Percentiles rank a stretch among this genome's conserved stretches.
These are phyloP conservation scores for Pythium coloratum DNA, from an alignment of 352 stramenopile species.

Conservation along the genomic window DNA sequence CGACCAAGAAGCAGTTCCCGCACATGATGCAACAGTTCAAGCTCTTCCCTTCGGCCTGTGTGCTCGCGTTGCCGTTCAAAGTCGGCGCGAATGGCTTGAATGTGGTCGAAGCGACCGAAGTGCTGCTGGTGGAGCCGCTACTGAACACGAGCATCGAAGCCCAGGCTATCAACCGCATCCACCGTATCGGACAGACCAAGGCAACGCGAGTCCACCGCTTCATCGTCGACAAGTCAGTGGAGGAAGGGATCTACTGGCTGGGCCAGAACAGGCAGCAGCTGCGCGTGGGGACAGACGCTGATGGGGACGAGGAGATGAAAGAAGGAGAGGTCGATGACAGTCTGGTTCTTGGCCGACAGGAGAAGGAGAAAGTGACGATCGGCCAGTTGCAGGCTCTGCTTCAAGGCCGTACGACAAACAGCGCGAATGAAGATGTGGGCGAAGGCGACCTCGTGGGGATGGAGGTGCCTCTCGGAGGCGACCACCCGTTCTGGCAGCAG, in stretches of 20 bases:
- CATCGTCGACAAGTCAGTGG: slow-evolving; percentile 85
- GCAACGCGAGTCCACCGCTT: slow-evolving; percentile 88
- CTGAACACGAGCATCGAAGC: slow-evolving; percentile 84
- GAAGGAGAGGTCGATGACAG: slow-evolving; percentile 23
- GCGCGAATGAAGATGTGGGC: not conserved
- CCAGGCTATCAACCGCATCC: slow-evolving; percentile 89
- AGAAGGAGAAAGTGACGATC: slow-evolving; percentile 61
- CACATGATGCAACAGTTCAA: slow-evolving; percentile 58
- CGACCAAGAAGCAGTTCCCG: slow-evolving; percentile 52
- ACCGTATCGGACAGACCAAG: slow-evolving; percentile 88
- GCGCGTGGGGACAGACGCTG: not conserved
- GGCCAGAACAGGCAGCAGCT: slow-evolving; percentile 27
- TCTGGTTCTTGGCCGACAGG: slow-evolving; percentile 44
- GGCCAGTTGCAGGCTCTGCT: slow-evolving; percentile 48
- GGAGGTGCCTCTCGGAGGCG: not conserved
- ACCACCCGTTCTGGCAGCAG: slow-evolving; percentile 46
- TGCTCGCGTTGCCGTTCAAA: slow-evolving; percentile 83
- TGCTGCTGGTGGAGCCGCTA: slow-evolving; percentile 91
- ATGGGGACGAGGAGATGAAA: slow-evolving; percentile 22
- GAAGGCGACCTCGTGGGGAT: not conserved
- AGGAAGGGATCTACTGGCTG: slow-evolving; percentile 84
- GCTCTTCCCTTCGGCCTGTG: slow-evolving; percentile 42
- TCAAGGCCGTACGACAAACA: slow-evolving; percentile 18
- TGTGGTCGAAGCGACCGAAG: slow-evolving; percentile 89
- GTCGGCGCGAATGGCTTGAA: slow-evolving; percentile 92